Evolutionary conservation across 345 rosid species (phyloP).

Genomic region (Ricinus communis): DNA sequence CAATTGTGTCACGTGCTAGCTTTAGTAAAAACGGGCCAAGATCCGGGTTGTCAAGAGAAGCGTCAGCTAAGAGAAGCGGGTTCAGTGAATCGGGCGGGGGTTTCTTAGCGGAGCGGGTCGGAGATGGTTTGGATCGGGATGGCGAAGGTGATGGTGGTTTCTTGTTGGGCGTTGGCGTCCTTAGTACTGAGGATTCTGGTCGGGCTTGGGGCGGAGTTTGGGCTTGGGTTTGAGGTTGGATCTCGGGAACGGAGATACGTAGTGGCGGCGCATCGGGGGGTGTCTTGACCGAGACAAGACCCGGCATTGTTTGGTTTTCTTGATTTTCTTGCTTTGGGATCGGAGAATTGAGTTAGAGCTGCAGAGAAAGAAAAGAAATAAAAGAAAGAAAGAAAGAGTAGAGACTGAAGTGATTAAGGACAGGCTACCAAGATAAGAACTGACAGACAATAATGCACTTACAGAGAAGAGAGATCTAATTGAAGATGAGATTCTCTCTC

Average conservation of each 20-base stretch:
- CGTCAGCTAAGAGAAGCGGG: conserved; percentile 38
- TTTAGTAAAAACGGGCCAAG: conserved; percentile 96
- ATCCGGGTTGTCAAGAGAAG: conserved; percentile 95
- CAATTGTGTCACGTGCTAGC: conserved; percentile 89
- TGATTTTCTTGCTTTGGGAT: background rate
- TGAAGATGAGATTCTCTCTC: conserved; percentile 5
- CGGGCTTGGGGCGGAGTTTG: conserved; percentile 29
- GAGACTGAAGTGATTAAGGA: conserved; percentile 2
- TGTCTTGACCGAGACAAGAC: conserved; percentile 80
- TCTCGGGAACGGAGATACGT: conserved; percentile 63
- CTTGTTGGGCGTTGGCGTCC: conserved; percentile 32
- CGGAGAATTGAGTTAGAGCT: background rate
- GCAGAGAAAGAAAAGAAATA: background rate
- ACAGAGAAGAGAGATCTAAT: conserved; percentile 1
- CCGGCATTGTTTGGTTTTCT: conserved; percentile 60
- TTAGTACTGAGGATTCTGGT: conserved; percentile 41
- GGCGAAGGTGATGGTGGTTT: conserved; percentile 75
- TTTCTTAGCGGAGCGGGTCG: conserved; percentile 61
- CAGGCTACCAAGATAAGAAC: conserved; percentile 5
- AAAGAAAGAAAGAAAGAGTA: background rate
- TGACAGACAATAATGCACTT: conserved; percentile 3
- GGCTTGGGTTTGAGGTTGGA: conserved; percentile 38
- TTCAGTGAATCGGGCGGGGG: conserved; percentile 67
- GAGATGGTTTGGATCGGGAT: conserved; percentile 81
- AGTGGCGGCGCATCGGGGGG: conserved; percentile 72